Evolutionary conservation across 2,329 filamentous ascomycete species (phyloP).

Genomic region (Fusarium tupiense): DNA sequence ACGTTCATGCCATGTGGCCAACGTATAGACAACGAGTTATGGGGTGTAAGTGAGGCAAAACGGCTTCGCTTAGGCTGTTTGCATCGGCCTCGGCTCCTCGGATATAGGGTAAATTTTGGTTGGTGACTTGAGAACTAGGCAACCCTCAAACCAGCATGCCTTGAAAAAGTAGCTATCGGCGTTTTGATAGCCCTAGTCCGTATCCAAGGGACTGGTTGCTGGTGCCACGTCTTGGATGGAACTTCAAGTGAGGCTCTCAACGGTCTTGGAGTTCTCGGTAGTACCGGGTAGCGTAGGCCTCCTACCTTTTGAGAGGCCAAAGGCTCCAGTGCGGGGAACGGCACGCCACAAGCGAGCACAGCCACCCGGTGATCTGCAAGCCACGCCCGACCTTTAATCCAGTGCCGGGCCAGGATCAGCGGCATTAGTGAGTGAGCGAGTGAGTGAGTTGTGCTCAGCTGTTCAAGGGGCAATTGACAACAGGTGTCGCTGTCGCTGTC

Average conservation of each 20-base stretch:
- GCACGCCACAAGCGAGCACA: constrained; percentile 33
- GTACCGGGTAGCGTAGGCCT: constrained; percentile 32
- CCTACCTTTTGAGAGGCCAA: constrained; percentile 2
- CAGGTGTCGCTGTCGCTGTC: background rate
- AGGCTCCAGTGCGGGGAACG: background rate
- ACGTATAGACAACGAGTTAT: constrained; percentile 6
- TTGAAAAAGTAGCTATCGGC: background rate
- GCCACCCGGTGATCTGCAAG: constrained; percentile 36
- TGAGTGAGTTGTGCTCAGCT: constrained; percentile 36
- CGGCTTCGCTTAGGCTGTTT: background rate
- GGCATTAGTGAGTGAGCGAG: constrained; percentile 32
- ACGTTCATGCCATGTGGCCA: constrained; percentile 9
- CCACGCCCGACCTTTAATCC: constrained; percentile 19
- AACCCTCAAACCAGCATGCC: background rate
- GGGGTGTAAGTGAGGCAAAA: constrained; percentile 4
- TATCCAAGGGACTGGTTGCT: constrained; percentile 30
- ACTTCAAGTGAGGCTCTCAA: constrained; percentile 30
- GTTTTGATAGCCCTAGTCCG: constrained; percentile 4
- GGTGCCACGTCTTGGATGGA: constrained; percentile 37
- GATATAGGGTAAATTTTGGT: constrained; percentile 1
- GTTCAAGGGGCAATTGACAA: constrained; percentile 34
- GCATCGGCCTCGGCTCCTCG: background rate
- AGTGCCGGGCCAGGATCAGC: constrained; percentile 26
- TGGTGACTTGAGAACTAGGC: background rate
- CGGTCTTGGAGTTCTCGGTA: constrained; percentile 16